Conservation (phyloP, 305 asterid genomes). For the Fraxinus baroniana region DNA sequence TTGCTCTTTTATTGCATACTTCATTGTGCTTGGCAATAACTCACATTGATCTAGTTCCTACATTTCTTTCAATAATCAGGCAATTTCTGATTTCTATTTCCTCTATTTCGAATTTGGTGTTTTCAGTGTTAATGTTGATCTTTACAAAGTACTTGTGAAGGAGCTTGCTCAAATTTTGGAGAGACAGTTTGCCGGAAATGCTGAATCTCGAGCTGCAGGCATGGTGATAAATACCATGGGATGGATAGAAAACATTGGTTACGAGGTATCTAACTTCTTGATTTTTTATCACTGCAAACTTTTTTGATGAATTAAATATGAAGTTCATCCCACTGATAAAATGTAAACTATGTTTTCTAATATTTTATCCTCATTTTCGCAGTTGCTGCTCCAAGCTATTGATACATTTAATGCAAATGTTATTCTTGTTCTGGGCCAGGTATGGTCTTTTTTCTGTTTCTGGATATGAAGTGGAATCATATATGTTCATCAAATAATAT, state of each 20-base stretch:
- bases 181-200: slow-evolving; percentile 74
- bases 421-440: slow-evolving; percentile 97
- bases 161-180: slow-evolving; percentile 88
- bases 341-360: background rate
- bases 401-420: slow-evolving; percentile 78
- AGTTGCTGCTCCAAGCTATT: slow-evolving; percentile 94
- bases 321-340: background rate
- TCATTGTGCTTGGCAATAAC: background rate
- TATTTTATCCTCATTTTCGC: slow-evolving; percentile 28
- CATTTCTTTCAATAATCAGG: background rate
- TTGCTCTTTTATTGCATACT: slow-evolving; percentile 4
- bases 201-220: slow-evolving; percentile 93
- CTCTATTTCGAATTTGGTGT: slow-evolving; percentile 23
- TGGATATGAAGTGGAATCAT: slow-evolving; percentile 2
- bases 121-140: slow-evolving; percentile 80
- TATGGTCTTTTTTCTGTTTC: slow-evolving; percentile 27
- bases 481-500: background rate
- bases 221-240: slow-evolving; percentile 98
- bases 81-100: slow-evolving; percentile 6
- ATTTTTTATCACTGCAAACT: background rate
- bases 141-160: slow-evolving; percentile 82
- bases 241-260: slow-evolving; percentile 93
- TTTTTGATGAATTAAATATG: slow-evolving; percentile 15
- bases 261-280: slow-evolving; percentile 59
- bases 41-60: background rate